These are phyloP conservation scores for Geotrichum macrosporum DNA, from an alignment of 1,139 yeast genomes.

Conservation along the genomic window DNA sequence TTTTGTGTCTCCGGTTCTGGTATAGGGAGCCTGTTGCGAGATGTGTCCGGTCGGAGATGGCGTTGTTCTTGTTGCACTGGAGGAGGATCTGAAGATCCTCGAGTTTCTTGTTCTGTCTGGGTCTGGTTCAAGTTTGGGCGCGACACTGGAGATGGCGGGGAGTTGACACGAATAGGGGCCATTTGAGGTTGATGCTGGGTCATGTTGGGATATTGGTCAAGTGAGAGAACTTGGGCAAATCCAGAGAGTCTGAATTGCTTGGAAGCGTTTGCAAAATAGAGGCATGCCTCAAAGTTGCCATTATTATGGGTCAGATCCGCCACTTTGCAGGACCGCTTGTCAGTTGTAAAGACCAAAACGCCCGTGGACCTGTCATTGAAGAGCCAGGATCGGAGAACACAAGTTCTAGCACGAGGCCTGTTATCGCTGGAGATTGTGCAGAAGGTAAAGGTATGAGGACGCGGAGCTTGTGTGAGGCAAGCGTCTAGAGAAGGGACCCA, in stretches of 20 bases:
- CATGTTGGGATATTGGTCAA: slow-evolving; percentile 12
- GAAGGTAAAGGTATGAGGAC: slow-evolving; percentile 52
- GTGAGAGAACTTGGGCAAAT: slow-evolving; percentile 45
- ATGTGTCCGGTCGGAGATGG: too few relatives aligned
- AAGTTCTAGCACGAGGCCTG: slow-evolving; percentile 62
- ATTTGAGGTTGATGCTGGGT: background rate
- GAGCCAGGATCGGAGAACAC: slow-evolving; percentile 72
- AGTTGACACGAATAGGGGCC: background rate
- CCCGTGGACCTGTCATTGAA: slow-evolving; percentile 67
- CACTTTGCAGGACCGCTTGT: slow-evolving; percentile 59
- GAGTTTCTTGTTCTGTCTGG: too few relatives aligned
- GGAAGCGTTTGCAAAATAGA: slow-evolving; percentile 55
- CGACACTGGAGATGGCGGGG: slow-evolving; percentile 2
- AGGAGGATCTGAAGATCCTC: too few relatives aligned
- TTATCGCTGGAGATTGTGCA: slow-evolving; percentile 58
- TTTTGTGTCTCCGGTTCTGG: too few relatives aligned
- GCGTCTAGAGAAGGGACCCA: slow-evolving; percentile 33
- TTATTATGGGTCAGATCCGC: slow-evolving; percentile 39
- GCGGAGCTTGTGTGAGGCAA: slow-evolving; percentile 23
- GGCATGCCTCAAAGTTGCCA: slow-evolving; percentile 65
- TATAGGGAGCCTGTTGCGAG: too few relatives aligned
- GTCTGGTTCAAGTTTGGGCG: too few relatives aligned
- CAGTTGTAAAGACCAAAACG: slow-evolving; percentile 67
- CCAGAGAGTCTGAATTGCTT: slow-evolving; percentile 75
- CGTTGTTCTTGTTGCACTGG: too few relatives aligned